Evolutionary conservation across 208 protist genomes (phyloP).

Genomic region (Wallacemonas sp.): DNA sequence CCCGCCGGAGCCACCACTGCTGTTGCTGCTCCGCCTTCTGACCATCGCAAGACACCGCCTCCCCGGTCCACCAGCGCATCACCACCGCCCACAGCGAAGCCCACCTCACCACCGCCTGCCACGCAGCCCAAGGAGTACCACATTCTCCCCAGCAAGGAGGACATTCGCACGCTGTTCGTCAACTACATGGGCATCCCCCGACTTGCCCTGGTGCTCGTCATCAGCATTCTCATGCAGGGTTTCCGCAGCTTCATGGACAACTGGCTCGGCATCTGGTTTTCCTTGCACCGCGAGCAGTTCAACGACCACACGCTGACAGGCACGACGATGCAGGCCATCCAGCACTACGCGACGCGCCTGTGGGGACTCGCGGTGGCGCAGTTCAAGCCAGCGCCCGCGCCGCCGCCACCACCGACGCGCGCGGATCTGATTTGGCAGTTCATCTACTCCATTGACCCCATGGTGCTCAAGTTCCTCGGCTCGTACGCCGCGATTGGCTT

Average conservation of each 20-base stretch:
- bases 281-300: conserved; percentile 42
- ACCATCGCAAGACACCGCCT: no score
- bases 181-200: conserved; percentile 38
- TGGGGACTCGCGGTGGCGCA: conserved; percentile 11
- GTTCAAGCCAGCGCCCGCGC: conserved; percentile 19
- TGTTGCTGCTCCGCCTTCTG: no score
- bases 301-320: conserved; percentile 25
- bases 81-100: neutral
- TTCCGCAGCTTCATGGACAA: conserved; percentile 70
- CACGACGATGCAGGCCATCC: conserved; percentile 30
- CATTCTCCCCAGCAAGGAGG: conserved; percentile 34
- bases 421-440: conserved; percentile 21
- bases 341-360: conserved; percentile 35
- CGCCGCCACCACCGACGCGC: conserved; percentile 22
- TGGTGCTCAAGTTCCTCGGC: conserved; percentile 49
- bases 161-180: conserved; percentile 48
- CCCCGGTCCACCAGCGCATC: neutral
- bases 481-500: conserved; percentile 66
- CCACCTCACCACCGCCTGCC: neutral
- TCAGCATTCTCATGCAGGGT: conserved; percentile 47
- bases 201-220: conserved; percentile 32
- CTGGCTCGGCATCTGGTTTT: conserved; percentile 79
- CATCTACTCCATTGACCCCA: conserved; percentile 34
- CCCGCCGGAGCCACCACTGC: no score
- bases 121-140: neutral